Base-by-base conservation (phyloP, 176 grass and related monocot genomes). In the Melocanna baccifera region DNA sequence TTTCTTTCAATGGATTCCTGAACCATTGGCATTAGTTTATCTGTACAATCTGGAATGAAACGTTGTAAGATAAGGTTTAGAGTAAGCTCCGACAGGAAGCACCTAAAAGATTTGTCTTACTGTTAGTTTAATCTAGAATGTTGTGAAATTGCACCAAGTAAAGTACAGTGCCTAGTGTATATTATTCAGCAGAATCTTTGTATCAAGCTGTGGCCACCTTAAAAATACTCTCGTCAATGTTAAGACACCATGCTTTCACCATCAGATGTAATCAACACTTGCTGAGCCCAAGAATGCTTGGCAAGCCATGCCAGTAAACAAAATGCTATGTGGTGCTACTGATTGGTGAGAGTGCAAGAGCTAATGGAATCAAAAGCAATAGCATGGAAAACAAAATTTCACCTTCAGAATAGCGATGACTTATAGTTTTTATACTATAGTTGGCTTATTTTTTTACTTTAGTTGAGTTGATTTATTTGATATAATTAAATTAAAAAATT, bases 181-280 rank as follows among this genome's bases (percentile, higher is more conserved):
- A 78, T n/a, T 64, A 4, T 76, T 26, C 15, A 6, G 18, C 37
- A 64, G 46, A 72, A 90, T 86, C 78, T 86, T 77, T 84, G 45
- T 63, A 55, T 66, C 32, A 34, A 34, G 3, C 32, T 34, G 32
- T 34, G 83, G 34, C 66, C 79, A 50, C 55, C 66, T 73, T 72
- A 83, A 75, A 69, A 73, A 29, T 85, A 70, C 13, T 69, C 73
- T 43, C 79, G 79, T 86, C 84, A 78, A 67, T 86, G 79, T 67
- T 34, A 34, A 34, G 47, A 51, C 79, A 29, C 26, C 65, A 13
- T 51, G 84, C 79, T 83, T 22, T 40, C 50, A 23, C 22, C 87
- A 72, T 71, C 32, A 64, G 29, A 11, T 65, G 19, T 67, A 48
- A 30, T 62, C 62, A 40, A 69, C 63, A 69, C 70, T 48, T 76